phyloP scores from a whole-genome alignment of 805 yeast species.

The Wickerhamomyces subpelliculosus region DNA sequence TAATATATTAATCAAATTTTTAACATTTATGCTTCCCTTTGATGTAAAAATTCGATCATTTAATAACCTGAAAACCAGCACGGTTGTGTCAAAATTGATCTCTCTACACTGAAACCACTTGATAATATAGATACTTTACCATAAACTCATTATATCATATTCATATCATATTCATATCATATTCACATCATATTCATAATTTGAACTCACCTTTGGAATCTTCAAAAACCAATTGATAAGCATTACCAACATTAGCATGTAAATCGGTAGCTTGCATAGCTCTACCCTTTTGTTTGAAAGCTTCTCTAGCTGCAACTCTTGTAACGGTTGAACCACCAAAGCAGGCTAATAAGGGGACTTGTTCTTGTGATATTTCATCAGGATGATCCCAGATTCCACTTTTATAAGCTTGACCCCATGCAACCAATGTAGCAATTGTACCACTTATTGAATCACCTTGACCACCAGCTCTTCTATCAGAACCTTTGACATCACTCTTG shows the following conservation, averaged over 20 bases:
- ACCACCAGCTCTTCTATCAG: constrained; percentile 83
- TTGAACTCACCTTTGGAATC: constrained; percentile 1
- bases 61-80: no score
- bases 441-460: constrained; percentile 96
- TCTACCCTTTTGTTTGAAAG: constrained; percentile 60
- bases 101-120: no score
- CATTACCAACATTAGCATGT: constrained; percentile 57
- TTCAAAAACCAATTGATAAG: constrained; percentile 32
- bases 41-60: no score
- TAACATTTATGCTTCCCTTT: no score
- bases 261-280: constrained; percentile 83
- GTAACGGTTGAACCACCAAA: constrained; percentile 69
- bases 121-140: not conserved
- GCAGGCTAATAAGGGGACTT: constrained; percentile 45
- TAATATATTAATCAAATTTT: no score
- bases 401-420: constrained; percentile 70
- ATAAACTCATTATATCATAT: no score
- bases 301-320: constrained; percentile 54
- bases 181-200: not conserved
- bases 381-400: constrained; percentile 49
- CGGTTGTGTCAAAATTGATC: no score
- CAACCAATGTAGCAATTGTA: constrained; percentile 69
- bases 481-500: constrained; percentile 47
- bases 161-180: not conserved
- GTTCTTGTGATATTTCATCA: constrained; percentile 22